A percentile compares a stretch with the other conserved stretches of the same genome.
Conservation (phyloP, 2,329 filamentous ascomycete species). For the Trichoderma semiorbis region DNA sequence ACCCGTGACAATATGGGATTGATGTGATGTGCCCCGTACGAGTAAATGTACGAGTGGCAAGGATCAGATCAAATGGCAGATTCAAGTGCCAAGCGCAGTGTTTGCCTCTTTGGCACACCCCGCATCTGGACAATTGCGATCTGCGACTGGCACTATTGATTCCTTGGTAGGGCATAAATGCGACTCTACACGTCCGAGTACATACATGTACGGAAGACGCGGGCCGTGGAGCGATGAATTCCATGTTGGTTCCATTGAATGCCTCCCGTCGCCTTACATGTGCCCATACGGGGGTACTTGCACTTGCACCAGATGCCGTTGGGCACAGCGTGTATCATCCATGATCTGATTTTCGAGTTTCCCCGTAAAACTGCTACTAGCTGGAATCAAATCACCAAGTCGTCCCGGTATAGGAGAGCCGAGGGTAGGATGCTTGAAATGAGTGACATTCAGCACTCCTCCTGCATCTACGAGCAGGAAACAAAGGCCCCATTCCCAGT, state of each 20-base stretch:
- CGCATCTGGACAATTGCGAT: conserved; percentile 8
- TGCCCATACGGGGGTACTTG: neutral
- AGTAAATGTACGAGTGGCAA: neutral
- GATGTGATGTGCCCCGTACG: neutral
- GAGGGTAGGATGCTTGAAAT: neutral
- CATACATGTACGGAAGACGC: neutral
- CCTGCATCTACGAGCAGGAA: neutral
- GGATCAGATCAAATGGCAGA: neutral
- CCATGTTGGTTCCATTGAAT: neutral
- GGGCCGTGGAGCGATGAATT: neutral
- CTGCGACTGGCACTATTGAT: neutral
- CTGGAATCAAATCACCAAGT: neutral
- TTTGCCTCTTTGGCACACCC: conserved; percentile 1
- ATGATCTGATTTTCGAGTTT: neutral
- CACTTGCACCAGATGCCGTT: neutral
- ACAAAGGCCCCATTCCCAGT: neutral
- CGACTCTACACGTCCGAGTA: neutral
- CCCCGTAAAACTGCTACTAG: neutral
- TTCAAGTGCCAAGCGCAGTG: neutral
- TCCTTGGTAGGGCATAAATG: neutral
- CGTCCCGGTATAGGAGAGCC: neutral
- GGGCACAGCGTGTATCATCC: neutral
- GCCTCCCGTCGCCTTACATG: neutral
- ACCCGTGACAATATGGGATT: neutral
- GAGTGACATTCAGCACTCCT: neutral